Percentiles rank a stretch among this genome's conserved stretches.
phyloP scores from a whole-genome alignment of 2,329 filamentous ascomycete genomes.

The Cladorrhinum sp. region DNA sequence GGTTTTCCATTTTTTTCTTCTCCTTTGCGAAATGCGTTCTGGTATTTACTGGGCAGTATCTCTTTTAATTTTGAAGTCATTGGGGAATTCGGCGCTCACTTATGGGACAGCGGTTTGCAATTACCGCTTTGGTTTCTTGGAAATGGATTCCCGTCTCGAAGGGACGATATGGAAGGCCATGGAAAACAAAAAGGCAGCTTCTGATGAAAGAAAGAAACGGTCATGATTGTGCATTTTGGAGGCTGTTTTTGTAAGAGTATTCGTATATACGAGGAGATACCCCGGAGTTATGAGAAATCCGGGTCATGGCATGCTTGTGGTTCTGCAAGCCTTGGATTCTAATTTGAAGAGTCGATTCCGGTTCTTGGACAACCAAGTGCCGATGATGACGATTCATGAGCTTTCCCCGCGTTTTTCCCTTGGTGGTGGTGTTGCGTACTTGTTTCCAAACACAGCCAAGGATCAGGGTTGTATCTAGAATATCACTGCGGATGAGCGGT shows the following conservation, averaged over 20 bases:
- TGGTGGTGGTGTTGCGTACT: neutral
- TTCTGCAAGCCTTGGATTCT: neutral
- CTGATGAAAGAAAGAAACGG: neutral
- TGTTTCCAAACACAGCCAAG: slow-evolving; percentile 1
- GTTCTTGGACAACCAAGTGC: neutral
- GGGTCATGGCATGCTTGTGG: neutral
- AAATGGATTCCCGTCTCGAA: neutral
- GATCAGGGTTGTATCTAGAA: neutral
- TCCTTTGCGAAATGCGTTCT: neutral
- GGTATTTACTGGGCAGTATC: neutral
- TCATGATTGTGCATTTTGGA: neutral
- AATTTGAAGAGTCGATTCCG: neutral
- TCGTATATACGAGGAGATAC: neutral
- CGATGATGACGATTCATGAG: neutral
- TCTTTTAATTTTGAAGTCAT: slow-evolving; percentile 7
- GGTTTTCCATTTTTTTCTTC: no score
- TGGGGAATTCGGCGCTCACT: neutral
- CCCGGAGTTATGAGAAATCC: neutral
- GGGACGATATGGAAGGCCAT: neutral
- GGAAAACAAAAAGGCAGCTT: neutral
- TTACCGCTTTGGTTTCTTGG: neutral
- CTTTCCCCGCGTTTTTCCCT: slow-evolving; percentile 2
- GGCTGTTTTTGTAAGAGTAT: neutral
- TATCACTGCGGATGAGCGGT: neutral
- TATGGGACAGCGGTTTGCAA: neutral